Percentiles rank a stretch among this genome's conserved stretches.
Evolutionary conservation across 208 protist genomes (phyloP).

Genomic region (Naegleria lovaniensis): DNA sequence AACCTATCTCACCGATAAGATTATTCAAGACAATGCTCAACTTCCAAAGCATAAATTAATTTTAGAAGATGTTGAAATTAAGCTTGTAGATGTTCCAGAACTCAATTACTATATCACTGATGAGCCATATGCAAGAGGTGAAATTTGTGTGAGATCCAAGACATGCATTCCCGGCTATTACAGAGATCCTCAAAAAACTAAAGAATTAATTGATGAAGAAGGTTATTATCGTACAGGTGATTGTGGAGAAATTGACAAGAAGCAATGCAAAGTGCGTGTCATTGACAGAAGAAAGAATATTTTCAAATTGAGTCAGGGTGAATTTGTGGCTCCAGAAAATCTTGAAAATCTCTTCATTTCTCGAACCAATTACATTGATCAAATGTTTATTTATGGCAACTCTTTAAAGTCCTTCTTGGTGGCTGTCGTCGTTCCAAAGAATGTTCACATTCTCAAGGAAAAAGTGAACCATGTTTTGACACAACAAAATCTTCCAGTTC

Average conservation of each 20-base stretch:
- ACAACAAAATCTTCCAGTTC: neutral
- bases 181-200: conserved; percentile 63
- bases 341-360: neutral
- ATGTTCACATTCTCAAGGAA: neutral
- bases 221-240: conserved; percentile 79
- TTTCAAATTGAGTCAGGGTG: conserved; percentile 74
- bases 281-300: conserved; percentile 79
- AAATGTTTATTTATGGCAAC: conserved; percentile 25
- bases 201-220: conserved; percentile 59
- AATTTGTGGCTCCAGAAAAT: conserved; percentile 46
- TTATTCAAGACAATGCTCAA: conserved; percentile 62
- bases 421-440: conserved; percentile 19
- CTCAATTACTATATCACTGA: conserved; percentile 59
- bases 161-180: conserved; percentile 67
- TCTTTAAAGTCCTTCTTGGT: neutral
- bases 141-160: conserved; percentile 63
- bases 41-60: conserved; percentile 26
- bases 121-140: conserved; percentile 39
- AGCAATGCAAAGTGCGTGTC: conserved; percentile 56
- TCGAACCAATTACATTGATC: neutral
- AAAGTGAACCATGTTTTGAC: neutral
- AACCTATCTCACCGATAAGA: conserved; percentile 31
- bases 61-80: conserved; percentile 43
- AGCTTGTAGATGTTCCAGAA: conserved; percentile 62
- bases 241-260: conserved; percentile 53